Base-by-base conservation (phyloP, 768 basidiomycete genomes). In the Trametes cubensis region DNA sequence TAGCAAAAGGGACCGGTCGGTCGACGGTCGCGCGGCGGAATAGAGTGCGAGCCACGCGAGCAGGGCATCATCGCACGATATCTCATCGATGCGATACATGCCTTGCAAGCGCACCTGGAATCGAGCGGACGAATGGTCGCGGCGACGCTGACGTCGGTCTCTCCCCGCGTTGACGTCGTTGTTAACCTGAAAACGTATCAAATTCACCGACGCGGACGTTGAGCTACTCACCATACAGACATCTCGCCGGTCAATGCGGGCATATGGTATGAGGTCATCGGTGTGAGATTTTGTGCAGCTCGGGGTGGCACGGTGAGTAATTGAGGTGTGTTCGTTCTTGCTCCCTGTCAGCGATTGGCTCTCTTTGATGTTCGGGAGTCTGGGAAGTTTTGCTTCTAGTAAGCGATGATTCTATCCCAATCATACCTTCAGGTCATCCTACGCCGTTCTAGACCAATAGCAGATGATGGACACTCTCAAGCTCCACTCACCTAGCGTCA, bases 51-150 rank as follows among this genome's bases (percentile, higher is more conserved):
- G 57, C 58, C 58, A 51, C 58, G 49, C 58, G 58, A 51, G 58
- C 58, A 49, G 39, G 44, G 25, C 14, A 15, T 34, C 34, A 34
- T 34, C 34, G 7, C 44, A n/a, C n/a, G n/a, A n/a, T n/a, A 25
- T 42, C 48, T 51, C 41, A 59, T 59, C 49, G 58, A 59, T 59
- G 49, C 58, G 58, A 51, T 51, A 44, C 39, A 51, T 59, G 28
- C 58, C 28, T 44, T 40, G 6, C 14, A 38, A 14, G 38, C 39
- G 38, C 10, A 23, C 40, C 49, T 21, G 5, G 47, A 15, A 57
- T 57, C 55, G 55, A 38, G 13, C 45, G 55, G 20, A 26, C 55
- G 34, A 34, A 42, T 44, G 40, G 47, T 50, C 18, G 57, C 57
- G 25, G 46, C 40, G 48, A 41, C 28, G 48, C 46, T 58, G 57